Conservation (phyloP, 2,329 filamentous ascomycete species). For the Hypoxylon sp. region DNA sequence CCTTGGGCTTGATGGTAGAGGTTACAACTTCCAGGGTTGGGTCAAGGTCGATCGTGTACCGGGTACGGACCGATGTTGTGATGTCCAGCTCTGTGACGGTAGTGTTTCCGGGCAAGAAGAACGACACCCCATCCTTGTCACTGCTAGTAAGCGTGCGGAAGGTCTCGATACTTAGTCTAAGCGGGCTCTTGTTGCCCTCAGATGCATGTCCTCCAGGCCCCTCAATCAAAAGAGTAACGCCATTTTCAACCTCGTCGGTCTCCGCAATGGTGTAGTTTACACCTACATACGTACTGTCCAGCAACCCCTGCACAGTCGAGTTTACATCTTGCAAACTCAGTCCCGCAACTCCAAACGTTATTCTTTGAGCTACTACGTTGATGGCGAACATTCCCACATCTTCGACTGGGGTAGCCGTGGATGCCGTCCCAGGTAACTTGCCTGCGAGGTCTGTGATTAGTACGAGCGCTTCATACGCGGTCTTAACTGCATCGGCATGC, state of each 20-base stretch:
- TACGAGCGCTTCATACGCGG: conserved; percentile 33
- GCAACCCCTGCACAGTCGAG: conserved; percentile 15
- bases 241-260: conserved; percentile 20
- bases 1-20: conserved; percentile 16
- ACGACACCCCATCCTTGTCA: conserved; percentile 20
- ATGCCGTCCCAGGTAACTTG: conserved; percentile 24
- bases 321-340: conserved; percentile 27
- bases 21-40: conserved; percentile 20
- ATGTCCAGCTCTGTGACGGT: conserved; percentile 32
- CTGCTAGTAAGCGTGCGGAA: conserved; percentile 26
- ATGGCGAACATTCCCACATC: conserved; percentile 38
- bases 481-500: conserved; percentile 26
- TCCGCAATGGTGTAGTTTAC: conserved; percentile 35
- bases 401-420: conserved; percentile 31
- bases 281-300: conserved; percentile 26
- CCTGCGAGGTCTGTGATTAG: conserved; percentile 25
- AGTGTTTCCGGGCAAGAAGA: conserved; percentile 32
- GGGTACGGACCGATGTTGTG: conserved; percentile 26
- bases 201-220: conserved; percentile 34
- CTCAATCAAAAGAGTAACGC: conserved; percentile 24
- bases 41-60: conserved; percentile 30
- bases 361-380: conserved; percentile 30
- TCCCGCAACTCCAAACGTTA: conserved; percentile 15
- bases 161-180: conserved; percentile 34
- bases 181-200: conserved; percentile 30